Evolutionary conservation across 768 basidiomycete genomes (phyloP), one percentile per base, ranked within the genome.

Genomic region (Mycena chlorophos): DNA sequence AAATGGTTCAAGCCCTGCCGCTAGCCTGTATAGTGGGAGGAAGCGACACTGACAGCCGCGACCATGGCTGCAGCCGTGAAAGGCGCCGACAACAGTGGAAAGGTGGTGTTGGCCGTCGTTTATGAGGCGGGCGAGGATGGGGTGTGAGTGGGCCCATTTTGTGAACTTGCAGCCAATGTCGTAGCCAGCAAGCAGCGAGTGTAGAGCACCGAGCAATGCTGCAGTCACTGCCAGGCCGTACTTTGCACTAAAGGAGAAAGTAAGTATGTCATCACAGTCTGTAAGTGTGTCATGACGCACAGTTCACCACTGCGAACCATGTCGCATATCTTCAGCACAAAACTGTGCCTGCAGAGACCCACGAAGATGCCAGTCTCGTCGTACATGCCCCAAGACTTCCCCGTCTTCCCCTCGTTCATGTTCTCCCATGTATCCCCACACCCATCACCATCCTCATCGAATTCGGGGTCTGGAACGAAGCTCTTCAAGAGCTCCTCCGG

Each of bases 351-450:
- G 55, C 75, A 76, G 8, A 65, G 66, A 55, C 55, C 45, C 0
- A 71, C 65, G 55, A 78, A 79, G 8, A 75, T 62, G 0, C 76
- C 73, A 0, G 71, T 66, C 63, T 76, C 71, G 0, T 69, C 52
- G 42, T 73, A 78, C 4, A 74, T 58, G 3, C 55, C 61, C 73
- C 69, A 76, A 66, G 34, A 10, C 34, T 37, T 37, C 13, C 39
- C 19, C 19, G 28, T 37, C 12, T 37, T 34, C 13, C 27, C 23
- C 5, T 14, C 40, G 14, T 53, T 51, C 0, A 63, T 55, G 0
- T 65, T 65, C 0, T 66, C 71, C 56, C 70, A 37, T 22, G 28
- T 29, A 6, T 72, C 73, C 69, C 73, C 39, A n/a, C 49, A 20
- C 3, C 55, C 52, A 19, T 58, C 49, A 0, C 22, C 51, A 17